Percentiles rank a stretch among this genome's conserved stretches.
Evolutionary conservation across 176 grass and related monocot species (phyloP).

Genomic region (Neostapfia colusana): DNA sequence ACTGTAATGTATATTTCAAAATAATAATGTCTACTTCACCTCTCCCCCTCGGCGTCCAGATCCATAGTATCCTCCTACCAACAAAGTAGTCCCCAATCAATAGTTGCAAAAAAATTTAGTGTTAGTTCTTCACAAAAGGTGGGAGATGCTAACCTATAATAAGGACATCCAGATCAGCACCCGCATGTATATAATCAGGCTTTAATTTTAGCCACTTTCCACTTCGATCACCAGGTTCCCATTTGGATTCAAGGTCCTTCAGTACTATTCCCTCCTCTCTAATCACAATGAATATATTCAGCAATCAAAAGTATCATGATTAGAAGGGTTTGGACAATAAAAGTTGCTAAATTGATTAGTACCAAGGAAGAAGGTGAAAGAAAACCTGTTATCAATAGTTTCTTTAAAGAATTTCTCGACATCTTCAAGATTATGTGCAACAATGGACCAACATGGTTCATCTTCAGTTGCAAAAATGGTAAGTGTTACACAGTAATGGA

Average conservation of each 20-base stretch:
- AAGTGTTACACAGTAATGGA: conserved; percentile 14
- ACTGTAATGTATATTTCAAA: conserved; percentile 3
- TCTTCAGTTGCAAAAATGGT: conserved; percentile 53
- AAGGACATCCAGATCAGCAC: conserved; percentile 92
- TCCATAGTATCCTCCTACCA: conserved; percentile 92
- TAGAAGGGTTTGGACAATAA: not conserved
- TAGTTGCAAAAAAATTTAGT: conserved; percentile 17
- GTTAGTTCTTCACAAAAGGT: conserved; percentile 16
- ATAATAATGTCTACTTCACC: conserved; percentile 43
- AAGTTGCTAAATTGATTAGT: conserved; percentile 2
- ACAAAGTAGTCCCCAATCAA: conserved; percentile 37
- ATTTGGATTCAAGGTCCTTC: conserved; percentile 93
- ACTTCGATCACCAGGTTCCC: conserved; percentile 88
- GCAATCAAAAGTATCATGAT: conserved; percentile 28
- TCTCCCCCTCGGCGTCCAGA: conserved; percentile 87
- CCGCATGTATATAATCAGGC: conserved; percentile 93
- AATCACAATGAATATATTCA: conserved; percentile 28
- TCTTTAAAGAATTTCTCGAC: conserved; percentile 93
- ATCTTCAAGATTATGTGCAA: conserved; percentile 73
- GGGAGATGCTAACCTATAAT: conserved; percentile 74
- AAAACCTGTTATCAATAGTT: conserved; percentile 85
- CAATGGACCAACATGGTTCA: conserved; percentile 84
- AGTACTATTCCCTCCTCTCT: conserved; percentile 94
- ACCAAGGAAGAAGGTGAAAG: conserved; percentile 21
- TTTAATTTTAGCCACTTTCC: conserved; percentile 98